Percentiles rank a stretch among this genome's conserved stretches.
phyloP scores from a whole-genome alignment of 2,329 filamentous ascomycete species.

The Thielaviopsis punctulata region DNA sequence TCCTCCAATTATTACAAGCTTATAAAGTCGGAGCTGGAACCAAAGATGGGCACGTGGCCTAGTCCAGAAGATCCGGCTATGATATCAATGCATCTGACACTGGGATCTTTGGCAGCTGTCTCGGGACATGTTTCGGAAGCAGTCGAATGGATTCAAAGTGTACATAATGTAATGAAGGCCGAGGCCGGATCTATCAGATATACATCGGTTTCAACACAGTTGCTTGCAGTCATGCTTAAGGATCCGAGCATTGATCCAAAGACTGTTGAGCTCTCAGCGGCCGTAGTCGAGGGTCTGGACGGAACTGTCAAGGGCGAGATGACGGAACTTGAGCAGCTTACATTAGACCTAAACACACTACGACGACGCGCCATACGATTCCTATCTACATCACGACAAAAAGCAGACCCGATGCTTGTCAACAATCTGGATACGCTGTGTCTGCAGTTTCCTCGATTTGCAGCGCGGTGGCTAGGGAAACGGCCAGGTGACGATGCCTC shows the following conservation, averaged over 20 bases:
- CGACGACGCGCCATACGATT: slow-evolving; percentile 36
- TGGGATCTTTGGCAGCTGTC: slow-evolving; percentile 32
- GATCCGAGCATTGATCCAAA: slow-evolving; percentile 20
- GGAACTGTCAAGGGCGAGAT: slow-evolving; percentile 41
- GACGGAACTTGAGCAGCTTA: slow-evolving; percentile 42
- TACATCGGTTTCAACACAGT: slow-evolving; percentile 36
- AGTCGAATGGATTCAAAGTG: slow-evolving; percentile 34
- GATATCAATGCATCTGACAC: slow-evolving; percentile 31
- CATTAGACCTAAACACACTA: slow-evolving; percentile 36
- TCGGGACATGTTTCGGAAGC: slow-evolving; percentile 32
- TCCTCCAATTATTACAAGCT: slow-evolving; percentile 10
- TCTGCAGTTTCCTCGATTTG: slow-evolving; percentile 41
- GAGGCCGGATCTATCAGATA: slow-evolving; percentile 28
- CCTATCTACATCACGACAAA: slow-evolving; percentile 17
- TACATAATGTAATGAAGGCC: slow-evolving; percentile 23
- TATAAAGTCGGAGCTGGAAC: slow-evolving; percentile 6
- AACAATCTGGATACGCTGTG: slow-evolving; percentile 37
- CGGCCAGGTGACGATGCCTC: slow-evolving; percentile 31
- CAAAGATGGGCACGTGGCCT: slow-evolving; percentile 11
- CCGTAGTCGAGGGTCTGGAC: slow-evolving; percentile 37
- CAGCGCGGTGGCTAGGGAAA: slow-evolving; percentile 44
- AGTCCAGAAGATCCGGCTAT: slow-evolving; percentile 15
- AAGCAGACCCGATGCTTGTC: slow-evolving; percentile 15
- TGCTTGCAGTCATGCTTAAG: slow-evolving; percentile 37
- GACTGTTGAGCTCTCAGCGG: slow-evolving; percentile 26